phyloP scores from a whole-genome alignment of 2,329 filamentous ascomycete genomes.

The Calonectria crousiana region DNA sequence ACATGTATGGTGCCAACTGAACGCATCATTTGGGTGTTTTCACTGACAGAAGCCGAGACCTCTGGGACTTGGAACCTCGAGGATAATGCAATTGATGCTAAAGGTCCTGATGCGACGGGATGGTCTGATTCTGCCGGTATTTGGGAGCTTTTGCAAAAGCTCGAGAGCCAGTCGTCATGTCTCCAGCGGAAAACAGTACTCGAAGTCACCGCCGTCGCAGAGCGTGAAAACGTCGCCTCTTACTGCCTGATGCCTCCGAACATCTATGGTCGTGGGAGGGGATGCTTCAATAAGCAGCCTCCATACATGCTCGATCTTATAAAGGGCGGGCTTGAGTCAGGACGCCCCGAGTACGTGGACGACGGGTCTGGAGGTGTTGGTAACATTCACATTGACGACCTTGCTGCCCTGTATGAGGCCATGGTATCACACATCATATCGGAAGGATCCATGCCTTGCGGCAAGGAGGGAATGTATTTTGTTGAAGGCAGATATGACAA shows the following conservation, averaged over 20 bases:
- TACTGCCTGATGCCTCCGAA: slow-evolving; percentile 19
- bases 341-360: neutral
- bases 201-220: neutral
- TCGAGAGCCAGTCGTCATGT: neutral
- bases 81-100: neutral
- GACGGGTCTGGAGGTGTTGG: neutral
- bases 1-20: slow-evolving; percentile 2
- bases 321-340: neutral
- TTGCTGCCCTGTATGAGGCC: slow-evolving; percentile 24
- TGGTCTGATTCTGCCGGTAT: slow-evolving; percentile 3
- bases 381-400: slow-evolving; percentile 11
- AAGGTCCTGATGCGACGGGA: neutral
- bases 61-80: slow-evolving; percentile 25
- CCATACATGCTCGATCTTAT: neutral
- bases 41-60: slow-evolving; percentile 8
- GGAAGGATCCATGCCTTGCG: neutral
- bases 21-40: neutral
- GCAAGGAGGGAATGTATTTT: slow-evolving; percentile 16
- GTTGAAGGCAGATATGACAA: slow-evolving; percentile 19
- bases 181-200: slow-evolving; percentile 13
- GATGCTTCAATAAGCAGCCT: slow-evolving; percentile 8
- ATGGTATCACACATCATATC: slow-evolving; percentile 4
- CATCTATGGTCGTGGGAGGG: slow-evolving; percentile 9
- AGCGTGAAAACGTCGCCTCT: slow-evolving; percentile 4
- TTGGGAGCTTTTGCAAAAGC: neutral